Percentiles rank a stretch among this genome's conserved stretches.
These are phyloP conservation scores for Phytophthora hybrid DNA, from an alignment of 352 stramenopile genomes.

Conservation along the genomic window DNA sequence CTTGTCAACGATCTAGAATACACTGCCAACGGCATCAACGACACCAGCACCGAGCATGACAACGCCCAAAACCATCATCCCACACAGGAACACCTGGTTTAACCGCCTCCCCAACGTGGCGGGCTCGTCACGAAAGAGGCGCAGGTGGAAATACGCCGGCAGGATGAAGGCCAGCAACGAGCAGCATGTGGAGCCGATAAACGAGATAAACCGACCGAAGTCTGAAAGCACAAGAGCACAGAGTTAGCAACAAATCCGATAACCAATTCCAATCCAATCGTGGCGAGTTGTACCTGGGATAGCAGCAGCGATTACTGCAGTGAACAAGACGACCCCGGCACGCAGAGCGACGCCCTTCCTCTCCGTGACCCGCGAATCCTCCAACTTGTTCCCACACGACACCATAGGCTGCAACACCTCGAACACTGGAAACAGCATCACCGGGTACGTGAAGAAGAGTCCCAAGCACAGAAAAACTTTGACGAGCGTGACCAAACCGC, in stretches of 20 bases:
- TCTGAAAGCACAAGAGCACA: conserved; percentile 44
- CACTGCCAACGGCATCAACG: conserved; percentile 38
- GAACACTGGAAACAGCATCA: conserved; percentile 95
- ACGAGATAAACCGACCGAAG: conserved; percentile 93
- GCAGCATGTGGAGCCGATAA: conserved; percentile 93
- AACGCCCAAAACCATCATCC: conserved; percentile 49
- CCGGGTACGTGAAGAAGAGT: conserved; percentile 93
- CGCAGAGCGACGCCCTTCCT: conserved; percentile 58
- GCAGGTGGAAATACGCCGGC: conserved; percentile 86
- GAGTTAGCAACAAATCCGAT: background rate
- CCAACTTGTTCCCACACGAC: conserved; percentile 33
- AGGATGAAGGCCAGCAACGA: conserved; percentile 91
- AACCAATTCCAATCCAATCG: background rate
- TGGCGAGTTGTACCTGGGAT: conserved; percentile 58
- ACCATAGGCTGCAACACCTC: conserved; percentile 67
- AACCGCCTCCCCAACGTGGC: conserved; percentile 26
- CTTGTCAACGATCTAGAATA: conserved; percentile 31
- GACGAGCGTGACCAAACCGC: conserved; percentile 76
- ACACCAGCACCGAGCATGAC: conserved; percentile 48
- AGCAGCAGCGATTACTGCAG: conserved; percentile 77
- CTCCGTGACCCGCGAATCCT: conserved; percentile 19
- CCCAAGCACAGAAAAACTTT: conserved; percentile 89
- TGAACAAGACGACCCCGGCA: conserved; percentile 72
- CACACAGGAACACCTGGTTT: conserved; percentile 42
- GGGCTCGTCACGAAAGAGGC: conserved; percentile 61